A percentile compares a stretch with the other conserved stretches of the same genome.
Conservation (phyloP, 305 asterid species). For the Fraxinus floribunda region DNA sequence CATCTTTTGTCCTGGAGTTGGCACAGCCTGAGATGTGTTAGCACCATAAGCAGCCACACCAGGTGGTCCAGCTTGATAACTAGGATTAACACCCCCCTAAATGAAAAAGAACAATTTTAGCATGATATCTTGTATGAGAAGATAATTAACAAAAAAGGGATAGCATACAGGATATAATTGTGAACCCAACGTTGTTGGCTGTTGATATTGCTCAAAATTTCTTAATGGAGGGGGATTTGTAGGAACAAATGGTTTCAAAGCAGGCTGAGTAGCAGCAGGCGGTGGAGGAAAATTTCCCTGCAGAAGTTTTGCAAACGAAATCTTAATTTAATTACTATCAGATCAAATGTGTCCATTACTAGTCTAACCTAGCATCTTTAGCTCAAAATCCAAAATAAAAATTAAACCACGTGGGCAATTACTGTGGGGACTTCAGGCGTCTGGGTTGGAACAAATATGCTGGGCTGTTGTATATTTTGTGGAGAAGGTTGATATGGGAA, state of each 20-base stretch:
- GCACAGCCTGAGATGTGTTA: slow-evolving; percentile 52
- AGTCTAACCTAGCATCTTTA: slow-evolving; percentile 5
- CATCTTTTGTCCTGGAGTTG: slow-evolving; percentile 56
- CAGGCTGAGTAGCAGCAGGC: slow-evolving; percentile 67
- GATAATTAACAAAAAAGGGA: background rate
- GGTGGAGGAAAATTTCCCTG: slow-evolving; percentile 78
- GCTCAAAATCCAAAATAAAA: slow-evolving; percentile 3
- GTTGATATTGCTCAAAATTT: slow-evolving; percentile 91
- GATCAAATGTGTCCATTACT: slow-evolving; percentile 17
- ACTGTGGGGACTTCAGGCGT: slow-evolving; percentile 60
- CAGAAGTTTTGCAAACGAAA: slow-evolving; percentile 18
- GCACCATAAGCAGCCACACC: slow-evolving; percentile 57
- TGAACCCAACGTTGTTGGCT: slow-evolving; percentile 77
- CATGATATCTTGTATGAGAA: slow-evolving; percentile 1
- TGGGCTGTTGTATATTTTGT: slow-evolving; percentile 50
- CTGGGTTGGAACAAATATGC: slow-evolving; percentile 80
- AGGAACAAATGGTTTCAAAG: slow-evolving; percentile 71
- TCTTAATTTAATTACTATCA: slow-evolving; percentile 1
- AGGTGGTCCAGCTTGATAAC: slow-evolving; percentile 65
- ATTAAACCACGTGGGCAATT: slow-evolving; percentile 21
- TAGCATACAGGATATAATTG: slow-evolving; percentile 87
- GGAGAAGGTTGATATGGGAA: slow-evolving; percentile 54
- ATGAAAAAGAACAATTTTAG: slow-evolving; percentile 29
- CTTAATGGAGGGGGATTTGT: slow-evolving; percentile 71
- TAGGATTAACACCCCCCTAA: slow-evolving; percentile 62